Conservation (phyloP, 1,139 yeast species). For the Suhomyces maxii region DNA sequence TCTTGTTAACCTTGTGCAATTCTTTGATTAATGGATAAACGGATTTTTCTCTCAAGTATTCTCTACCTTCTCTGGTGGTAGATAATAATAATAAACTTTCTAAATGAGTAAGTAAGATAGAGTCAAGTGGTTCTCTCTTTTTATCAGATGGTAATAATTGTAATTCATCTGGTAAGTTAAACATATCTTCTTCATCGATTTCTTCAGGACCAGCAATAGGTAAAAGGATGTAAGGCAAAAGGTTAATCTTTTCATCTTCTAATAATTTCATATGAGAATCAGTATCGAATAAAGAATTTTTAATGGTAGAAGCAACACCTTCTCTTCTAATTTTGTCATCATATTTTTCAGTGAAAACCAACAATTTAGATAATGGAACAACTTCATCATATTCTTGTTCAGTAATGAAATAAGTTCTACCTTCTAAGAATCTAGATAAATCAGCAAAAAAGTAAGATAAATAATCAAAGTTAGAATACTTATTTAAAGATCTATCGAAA, state of each 20-base stretch:
- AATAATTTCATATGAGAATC: constrained; percentile 63
- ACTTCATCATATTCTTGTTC: constrained; percentile 74
- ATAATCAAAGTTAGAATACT: constrained; percentile 76
- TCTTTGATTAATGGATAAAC: constrained; percentile 86
- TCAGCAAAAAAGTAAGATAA: constrained; percentile 89
- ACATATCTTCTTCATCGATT: constrained; percentile 79
- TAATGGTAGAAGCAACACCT: constrained; percentile 91
- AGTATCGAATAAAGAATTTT: constrained; percentile 83
- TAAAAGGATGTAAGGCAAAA: constrained; percentile 76
- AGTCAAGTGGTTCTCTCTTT: constrained; percentile 67
- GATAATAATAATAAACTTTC: constrained; percentile 78
- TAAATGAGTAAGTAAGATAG: constrained; percentile 67
- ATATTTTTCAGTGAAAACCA: constrained; percentile 81
- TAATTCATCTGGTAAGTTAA: constrained; percentile 84
- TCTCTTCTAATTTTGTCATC: constrained; percentile 80
- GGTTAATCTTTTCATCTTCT: constrained; percentile 61
- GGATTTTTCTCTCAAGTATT: constrained; percentile 69
- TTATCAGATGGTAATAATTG: constrained; percentile 79
- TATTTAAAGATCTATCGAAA: constrained; percentile 66
- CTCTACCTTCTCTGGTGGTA: constrained; percentile 72
- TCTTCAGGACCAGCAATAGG: constrained; percentile 87
- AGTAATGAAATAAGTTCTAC: constrained; percentile 74
- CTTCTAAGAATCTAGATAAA: constrained; percentile 67
- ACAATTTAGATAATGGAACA: constrained; percentile 74
- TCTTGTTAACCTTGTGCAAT: constrained; percentile 65